Base-by-base conservation (phyloP, 805 yeast genomes). In the Schizosaccharomyces osmophilus region DNA sequence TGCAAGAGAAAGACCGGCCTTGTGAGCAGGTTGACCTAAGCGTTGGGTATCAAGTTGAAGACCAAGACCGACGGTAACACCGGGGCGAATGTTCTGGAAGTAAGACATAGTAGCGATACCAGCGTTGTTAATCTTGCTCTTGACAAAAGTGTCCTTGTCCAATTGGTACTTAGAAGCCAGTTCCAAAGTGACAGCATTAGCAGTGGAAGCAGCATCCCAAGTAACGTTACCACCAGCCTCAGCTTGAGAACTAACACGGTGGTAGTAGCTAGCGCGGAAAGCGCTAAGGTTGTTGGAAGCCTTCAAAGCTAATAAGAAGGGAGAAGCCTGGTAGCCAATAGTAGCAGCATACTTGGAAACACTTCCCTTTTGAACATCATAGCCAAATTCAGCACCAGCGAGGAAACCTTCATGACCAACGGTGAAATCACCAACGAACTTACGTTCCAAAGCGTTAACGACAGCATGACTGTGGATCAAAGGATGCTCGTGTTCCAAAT, bases 171-270 rank as follows among this genome's bases (percentile, higher is more conserved):
- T 90, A 74, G 96, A 82, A 69, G 96, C 97, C 67, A 89, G 85
- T 80, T 93, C 98, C 70, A 93, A 82, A 71, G 84, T 87, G 69
- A 89, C 96, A 71, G 82, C 83, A 73, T 83, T 69, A 51, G 85
- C 79, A 67, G 88, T 81, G 60, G 84, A 74, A 74, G 81, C 79
- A 65, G 95, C 82, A 78, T 88, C 95, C 82, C 90, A 87, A 67
- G 93, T 83, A 70, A 96, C 95, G 80, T 86, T 89, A 71, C 97
- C 95, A 78, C 97, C 98, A 69, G 88, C 95, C 81, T 93, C 96
- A 69, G 90, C 87, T 69, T 78, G 75, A 67, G 94, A 86, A 69
- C 88, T 81, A 65, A 93, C 95, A 76, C 81, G 85, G 84, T 93
- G 97, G 87, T 82, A 93, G 83, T 89, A 88, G 68, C 95, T 90